phyloP scores from a whole-genome alignment of 495 filamentous ascomycete genomes.

The Penicillium flavigenum region DNA sequence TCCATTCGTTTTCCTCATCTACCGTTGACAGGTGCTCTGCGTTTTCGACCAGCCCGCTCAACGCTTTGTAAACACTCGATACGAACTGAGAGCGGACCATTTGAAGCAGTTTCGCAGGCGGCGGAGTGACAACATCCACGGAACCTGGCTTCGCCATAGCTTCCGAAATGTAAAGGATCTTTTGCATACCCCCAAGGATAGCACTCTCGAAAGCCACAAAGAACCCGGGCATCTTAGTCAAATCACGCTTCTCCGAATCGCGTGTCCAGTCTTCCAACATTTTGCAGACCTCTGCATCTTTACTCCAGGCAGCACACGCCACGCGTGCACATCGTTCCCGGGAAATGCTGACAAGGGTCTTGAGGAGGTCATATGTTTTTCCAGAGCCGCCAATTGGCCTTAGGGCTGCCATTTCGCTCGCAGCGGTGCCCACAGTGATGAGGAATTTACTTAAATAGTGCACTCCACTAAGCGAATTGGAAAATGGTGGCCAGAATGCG shows the following conservation, averaged over 20 bases:
- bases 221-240: conserved; percentile 84
- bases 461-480: conserved; percentile 84
- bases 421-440: conserved; percentile 74
- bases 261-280: conserved; percentile 89
- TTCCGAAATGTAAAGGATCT: conserved; percentile 88
- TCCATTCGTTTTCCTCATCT: conserved; percentile 58
- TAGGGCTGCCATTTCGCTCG: conserved; percentile 80
- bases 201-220: conserved; percentile 78
- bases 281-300: conserved; percentile 85
- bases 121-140: conserved; percentile 75
- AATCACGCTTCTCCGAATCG: conserved; percentile 69
- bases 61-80: conserved; percentile 82
- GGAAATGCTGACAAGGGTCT: conserved; percentile 67
- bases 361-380: conserved; percentile 63
- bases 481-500: conserved; percentile 93
- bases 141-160: conserved; percentile 66
- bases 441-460: conserved; percentile 83
- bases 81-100: conserved; percentile 87
- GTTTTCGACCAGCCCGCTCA: conserved; percentile 94
- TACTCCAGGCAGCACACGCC: conserved; percentile 80
- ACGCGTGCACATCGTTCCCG: conserved; percentile 81
- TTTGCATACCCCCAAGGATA: conserved; percentile 81
- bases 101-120: conserved; percentile 77
- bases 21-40: conserved; percentile 69
- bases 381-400: conserved; percentile 58